phyloP scores from a whole-genome alignment of 371 early-diverging fungal genomes.

The Pancytospora epiphaga region DNA sequence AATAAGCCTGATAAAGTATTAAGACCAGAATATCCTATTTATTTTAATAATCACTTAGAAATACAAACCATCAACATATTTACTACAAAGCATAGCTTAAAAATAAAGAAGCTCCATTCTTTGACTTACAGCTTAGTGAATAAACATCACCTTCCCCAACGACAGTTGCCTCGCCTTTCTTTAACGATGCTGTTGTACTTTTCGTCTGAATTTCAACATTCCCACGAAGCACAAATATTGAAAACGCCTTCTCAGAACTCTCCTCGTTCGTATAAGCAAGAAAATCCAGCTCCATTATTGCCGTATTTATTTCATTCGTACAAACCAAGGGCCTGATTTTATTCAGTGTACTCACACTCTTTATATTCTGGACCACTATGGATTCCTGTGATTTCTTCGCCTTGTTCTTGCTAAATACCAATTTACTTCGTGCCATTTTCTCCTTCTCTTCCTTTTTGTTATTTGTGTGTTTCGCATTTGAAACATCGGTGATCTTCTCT shows the following conservation, averaged over 20 bases:
- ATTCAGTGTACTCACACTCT: conserved; percentile 5
- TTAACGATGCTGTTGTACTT: conserved; percentile 7
- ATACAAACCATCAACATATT: background rate
- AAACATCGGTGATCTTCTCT: too few relatives aligned
- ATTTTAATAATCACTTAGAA: conserved; percentile 8
- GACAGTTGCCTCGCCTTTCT: conserved; percentile 34
- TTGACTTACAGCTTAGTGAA: conserved; percentile 18
- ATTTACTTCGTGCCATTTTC: conserved; percentile 10
- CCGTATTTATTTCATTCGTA: conserved; percentile 26
- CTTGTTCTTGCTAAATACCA: background rate
- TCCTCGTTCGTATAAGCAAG: conserved; percentile 34
- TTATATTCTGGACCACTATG: background rate
- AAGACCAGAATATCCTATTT: background rate
- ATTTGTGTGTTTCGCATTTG: conserved; percentile 2
- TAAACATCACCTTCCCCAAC: conserved; percentile 31
- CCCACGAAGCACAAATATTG: conserved; percentile 46
- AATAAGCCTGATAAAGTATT: background rate
- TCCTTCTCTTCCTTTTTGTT: background rate
- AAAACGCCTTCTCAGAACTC: conserved; percentile 30
- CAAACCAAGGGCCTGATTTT: conserved; percentile 28
- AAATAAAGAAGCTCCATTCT: conserved; percentile 15
- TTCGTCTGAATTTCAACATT: conserved; percentile 20
- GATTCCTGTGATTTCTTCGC: background rate
- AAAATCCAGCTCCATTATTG: conserved; percentile 34
- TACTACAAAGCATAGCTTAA: conserved; percentile 32